phyloP scores from a whole-genome alignment of 1,284 basidiomycete species.

The Cutaneotrichosporon dermatis region DNA sequence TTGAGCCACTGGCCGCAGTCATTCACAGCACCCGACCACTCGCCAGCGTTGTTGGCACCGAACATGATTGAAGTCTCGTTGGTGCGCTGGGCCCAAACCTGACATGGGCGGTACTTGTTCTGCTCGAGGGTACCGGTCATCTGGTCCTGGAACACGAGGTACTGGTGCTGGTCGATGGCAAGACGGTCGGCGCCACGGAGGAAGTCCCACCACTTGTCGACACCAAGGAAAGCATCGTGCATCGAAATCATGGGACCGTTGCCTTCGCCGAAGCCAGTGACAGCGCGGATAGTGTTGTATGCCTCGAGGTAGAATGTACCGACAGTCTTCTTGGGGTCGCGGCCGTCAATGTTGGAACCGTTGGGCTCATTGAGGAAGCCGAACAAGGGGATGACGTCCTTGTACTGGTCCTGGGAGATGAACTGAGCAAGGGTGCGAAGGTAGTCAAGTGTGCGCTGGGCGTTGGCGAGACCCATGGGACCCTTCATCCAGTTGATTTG shows the following conservation, averaged over 20 bases:
- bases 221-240: conserved; percentile 73
- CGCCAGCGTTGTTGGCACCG: conserved; percentile 73
- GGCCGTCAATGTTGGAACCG: conserved; percentile 20
- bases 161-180: conserved; percentile 58
- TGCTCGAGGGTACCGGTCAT: conserved; percentile 4
- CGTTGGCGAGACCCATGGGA: conserved; percentile 75
- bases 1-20: conserved; percentile 79
- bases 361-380: conserved; percentile 49
- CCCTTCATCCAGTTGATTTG: conserved; percentile 61
- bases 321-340: conserved; percentile 39
- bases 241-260: conserved; percentile 75
- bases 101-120: conserved; percentile 59
- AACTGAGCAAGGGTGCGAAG: conserved; percentile 84
- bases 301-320: conserved; percentile 60
- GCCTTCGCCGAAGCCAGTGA: conserved; percentile 72
- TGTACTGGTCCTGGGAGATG: conserved; percentile 80
- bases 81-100: conserved; percentile 57
- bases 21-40: conserved; percentile 61
- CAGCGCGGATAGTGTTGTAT: conserved; percentile 70
- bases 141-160: conserved; percentile 33
- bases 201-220: conserved; percentile 62
- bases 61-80: conserved; percentile 59
- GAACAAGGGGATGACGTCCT: conserved; percentile 73
- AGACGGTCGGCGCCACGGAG: conserved; percentile 67
- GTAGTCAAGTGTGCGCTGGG: conserved; percentile 78